Evolutionary conservation across 192 early-diverging fungal species (phyloP), one percentile per base, ranked within the genome.

Genomic region (Coemansia sp.): DNA sequence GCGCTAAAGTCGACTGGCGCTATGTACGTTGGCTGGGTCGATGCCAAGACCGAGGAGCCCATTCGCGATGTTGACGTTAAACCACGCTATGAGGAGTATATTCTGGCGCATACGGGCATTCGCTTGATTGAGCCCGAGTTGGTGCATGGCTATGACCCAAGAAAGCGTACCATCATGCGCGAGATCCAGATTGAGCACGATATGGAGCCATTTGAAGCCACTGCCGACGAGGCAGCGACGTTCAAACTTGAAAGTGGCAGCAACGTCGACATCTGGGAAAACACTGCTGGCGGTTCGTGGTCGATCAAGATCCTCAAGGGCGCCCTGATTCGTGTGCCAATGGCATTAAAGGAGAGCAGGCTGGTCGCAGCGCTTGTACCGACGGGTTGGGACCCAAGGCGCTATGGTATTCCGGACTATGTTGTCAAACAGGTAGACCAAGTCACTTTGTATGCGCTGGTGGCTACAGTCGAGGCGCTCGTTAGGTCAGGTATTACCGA

Each of bases 381-480:
- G 19, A 95, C 95, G 54, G 95, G 95, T 53, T 97, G 95, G 95
- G 83, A 90, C 63, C 92, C 94, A 27, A 27, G 24, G 24, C 78
- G 88, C 41, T 97, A 93, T 85, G 95, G 95, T 72, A 88, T 97
- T 19, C 93, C 95, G 64, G 90, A 94, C 67, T 93, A 95, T 66
- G 91, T 97, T 48, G 87, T 92, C 63, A 81, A 86, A 66, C 94
- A 96, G 71, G 93, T 95, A 33, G 95, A 97, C 74, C 89, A 81
- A 16, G 90, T 94, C 54, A 94, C 94, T 5, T 86, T 95, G 39
- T 95, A 89, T 83, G 88, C 86, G 64, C 73, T 97, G 51, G 89
- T 96, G 21, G 86, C 94, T 19, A 94, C 93, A 53, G 93, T 95
- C n/a, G 95, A 97, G 77, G 94, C 95, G 7, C 84, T 97, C 29